A percentile compares a stretch with the other conserved stretches of the same genome.
These are phyloP conservation scores for Potentilla sterilis DNA, from an alignment of 306 rosid species.

Conservation along the genomic window DNA sequence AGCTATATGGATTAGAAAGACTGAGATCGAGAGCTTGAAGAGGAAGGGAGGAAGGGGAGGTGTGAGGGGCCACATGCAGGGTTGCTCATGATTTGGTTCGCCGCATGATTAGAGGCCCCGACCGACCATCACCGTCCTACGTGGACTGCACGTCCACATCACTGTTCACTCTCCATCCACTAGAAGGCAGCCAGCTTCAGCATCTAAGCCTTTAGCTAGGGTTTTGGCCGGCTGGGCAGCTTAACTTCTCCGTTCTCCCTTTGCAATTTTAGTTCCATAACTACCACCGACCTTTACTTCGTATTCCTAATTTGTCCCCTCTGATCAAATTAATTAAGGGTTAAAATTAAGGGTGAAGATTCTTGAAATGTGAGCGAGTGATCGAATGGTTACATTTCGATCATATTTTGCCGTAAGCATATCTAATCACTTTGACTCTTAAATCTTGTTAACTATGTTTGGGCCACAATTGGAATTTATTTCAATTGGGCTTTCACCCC, in stretches of 20 bases:
- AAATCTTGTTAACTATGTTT: too few species aligned
- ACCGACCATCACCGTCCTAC: constrained; percentile 77
- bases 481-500: too few species aligned
- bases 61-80: constrained; percentile 36
- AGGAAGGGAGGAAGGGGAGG: constrained; percentile 15
- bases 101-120: constrained; percentile 63
- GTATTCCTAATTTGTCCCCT: neutral
- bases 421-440: too few species aligned
- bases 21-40: constrained; percentile 4
- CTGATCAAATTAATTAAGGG: neutral
- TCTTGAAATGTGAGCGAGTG: too few species aligned
- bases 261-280: neutral
- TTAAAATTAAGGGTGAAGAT: too few species aligned
- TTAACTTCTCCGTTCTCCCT: neutral
- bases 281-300: neutral
- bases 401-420: too few species aligned
- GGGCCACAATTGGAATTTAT: too few species aligned
- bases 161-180: constrained; percentile 13
- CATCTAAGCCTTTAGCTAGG: neutral
- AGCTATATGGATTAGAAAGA: neutral
- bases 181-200: neutral
- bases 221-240: neutral
- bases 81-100: constrained; percentile 50
- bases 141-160: constrained; percentile 58
- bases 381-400: too few species aligned